Base-by-base conservation (phyloP, 352 stramenopile genomes). In the Phytophthora nicotianae region DNA sequence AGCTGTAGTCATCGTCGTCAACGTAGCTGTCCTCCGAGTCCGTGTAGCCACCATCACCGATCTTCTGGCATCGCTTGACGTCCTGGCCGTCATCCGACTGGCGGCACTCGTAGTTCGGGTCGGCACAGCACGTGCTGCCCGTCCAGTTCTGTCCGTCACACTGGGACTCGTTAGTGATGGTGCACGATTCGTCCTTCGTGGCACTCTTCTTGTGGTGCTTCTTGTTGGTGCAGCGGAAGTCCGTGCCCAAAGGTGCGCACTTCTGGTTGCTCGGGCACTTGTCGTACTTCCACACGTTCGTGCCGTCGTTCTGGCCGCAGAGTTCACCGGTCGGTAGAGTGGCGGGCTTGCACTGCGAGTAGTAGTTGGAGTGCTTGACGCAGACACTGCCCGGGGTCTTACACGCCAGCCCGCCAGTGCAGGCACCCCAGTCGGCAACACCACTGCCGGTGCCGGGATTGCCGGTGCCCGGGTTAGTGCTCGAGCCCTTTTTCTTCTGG, bases 261-360 rank as follows among this genome's bases (percentile, higher is more conserved):
- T 67, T 68, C 27, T 77, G 64, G 45, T 60, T 60, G 40, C 58
- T 59, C 17, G 68, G 64, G 13, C 67, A 75, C 46, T 65, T 68
- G 53, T 69, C 62, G 48, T 72, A 72, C 42, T 58, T 61, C 69
- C 69, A 77, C 20, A 68, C 58, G n/a, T 72, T 77, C 10, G 53
- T 62, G 42, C 56, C 65, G 41, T 77, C 65, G 24, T 77, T 74
- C 51, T 77, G 69, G 53, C 69, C 69, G 47, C 69, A 77, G 5
- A 77, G 51, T n/a, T 71, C 65, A 0, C 65, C 69, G 10, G 35
- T 6, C 0, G 55, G 50, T 1, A 77, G 32, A 2, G 50, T 65
- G 0, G 20, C 26, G 0, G 69, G 69, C 51, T 73, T 77, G 59
- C 69, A 77, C 43, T 77, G 64, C 38, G 67, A 62, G 57, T 72